Evolutionary conservation across 176 grass and related monocot species (phyloP).

Genomic region (Puya raimondii): DNA sequence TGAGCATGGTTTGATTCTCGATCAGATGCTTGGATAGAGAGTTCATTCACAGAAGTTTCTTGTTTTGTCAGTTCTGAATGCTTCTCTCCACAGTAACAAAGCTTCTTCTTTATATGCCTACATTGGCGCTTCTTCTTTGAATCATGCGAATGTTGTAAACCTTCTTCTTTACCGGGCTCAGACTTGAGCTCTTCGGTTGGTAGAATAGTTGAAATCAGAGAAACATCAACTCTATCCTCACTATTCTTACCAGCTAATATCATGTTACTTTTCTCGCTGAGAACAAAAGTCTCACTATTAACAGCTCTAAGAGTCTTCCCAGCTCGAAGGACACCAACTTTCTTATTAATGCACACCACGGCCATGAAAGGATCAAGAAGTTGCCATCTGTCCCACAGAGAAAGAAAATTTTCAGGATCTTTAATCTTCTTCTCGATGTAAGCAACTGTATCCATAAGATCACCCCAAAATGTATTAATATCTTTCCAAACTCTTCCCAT

Average conservation of each 20-base stretch:
- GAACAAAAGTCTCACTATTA: conserved; percentile 47
- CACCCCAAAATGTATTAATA: conserved; percentile 76
- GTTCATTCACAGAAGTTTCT: neutral
- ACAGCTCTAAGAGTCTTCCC: conserved; percentile 54
- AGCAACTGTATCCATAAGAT: conserved; percentile 58
- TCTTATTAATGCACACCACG: conserved; percentile 63
- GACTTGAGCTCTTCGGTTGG: conserved; percentile 31
- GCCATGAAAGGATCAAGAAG: conserved; percentile 89
- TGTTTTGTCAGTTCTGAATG: neutral
- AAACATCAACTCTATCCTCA: conserved; percentile 19
- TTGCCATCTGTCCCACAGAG: conserved; percentile 67
- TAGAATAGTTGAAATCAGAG: conserved; percentile 8
- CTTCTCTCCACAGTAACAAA: conserved; percentile 4
- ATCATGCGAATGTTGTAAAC: conserved; percentile 29
- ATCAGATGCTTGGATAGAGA: neutral
- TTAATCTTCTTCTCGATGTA: conserved; percentile 42
- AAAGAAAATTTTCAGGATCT: conserved; percentile 27
- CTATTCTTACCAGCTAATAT: conserved; percentile 22
- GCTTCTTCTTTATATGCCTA: conserved; percentile 21
- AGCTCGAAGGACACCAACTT: conserved; percentile 67
- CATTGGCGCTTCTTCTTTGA: conserved; percentile 8
- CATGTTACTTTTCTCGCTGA: conserved; percentile 27
- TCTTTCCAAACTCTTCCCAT: conserved; percentile 74
- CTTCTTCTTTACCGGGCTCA: conserved; percentile 24
- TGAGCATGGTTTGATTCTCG: neutral